Percentiles rank a stretch among this genome's conserved stretches.
Evolutionary conservation across 148 eudicot genomes (phyloP).

Genomic region (Chenopodium album): DNA sequence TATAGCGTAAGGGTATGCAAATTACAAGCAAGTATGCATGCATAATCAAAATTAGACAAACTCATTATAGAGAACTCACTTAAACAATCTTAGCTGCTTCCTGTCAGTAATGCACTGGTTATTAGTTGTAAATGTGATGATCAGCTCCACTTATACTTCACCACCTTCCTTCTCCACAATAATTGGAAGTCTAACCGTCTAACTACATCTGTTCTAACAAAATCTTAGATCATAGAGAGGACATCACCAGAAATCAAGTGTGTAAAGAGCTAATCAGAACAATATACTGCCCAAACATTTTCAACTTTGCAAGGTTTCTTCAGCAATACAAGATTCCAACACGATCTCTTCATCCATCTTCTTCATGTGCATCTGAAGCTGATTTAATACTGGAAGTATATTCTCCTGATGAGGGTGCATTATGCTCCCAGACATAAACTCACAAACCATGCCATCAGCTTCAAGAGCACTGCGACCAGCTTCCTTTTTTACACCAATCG

Average conservation of each 20-base stretch:
- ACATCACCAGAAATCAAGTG: background rate
- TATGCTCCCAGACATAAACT: constrained; percentile 61
- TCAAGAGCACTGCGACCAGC: constrained; percentile 73
- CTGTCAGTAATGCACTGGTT: background rate
- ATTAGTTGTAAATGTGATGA: background rate
- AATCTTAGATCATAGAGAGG: background rate
- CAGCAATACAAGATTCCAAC: background rate
- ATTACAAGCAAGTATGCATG: background rate
- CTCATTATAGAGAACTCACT: constrained; percentile 1
- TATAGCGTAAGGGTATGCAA: background rate
- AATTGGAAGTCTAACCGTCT: background rate
- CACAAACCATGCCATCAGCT: constrained; percentile 51
- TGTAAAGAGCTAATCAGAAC: background rate
- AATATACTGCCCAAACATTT: background rate
- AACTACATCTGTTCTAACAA: background rate
- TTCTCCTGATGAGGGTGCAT: constrained; percentile 44
- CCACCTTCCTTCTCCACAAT: background rate
- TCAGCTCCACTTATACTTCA: background rate
- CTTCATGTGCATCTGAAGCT: constrained; percentile 52
- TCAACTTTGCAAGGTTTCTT: background rate
- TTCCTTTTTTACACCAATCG: constrained; percentile 70
- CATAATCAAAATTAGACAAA: background rate
- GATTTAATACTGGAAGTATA: constrained; percentile 30
- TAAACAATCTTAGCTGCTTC: background rate
- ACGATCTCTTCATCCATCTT: constrained; percentile 12